Evolutionary conservation across 2,329 filamentous ascomycete species (phyloP), one percentile per base, ranked within the genome.

Genomic region (Hymenoscyphus linearis): DNA sequence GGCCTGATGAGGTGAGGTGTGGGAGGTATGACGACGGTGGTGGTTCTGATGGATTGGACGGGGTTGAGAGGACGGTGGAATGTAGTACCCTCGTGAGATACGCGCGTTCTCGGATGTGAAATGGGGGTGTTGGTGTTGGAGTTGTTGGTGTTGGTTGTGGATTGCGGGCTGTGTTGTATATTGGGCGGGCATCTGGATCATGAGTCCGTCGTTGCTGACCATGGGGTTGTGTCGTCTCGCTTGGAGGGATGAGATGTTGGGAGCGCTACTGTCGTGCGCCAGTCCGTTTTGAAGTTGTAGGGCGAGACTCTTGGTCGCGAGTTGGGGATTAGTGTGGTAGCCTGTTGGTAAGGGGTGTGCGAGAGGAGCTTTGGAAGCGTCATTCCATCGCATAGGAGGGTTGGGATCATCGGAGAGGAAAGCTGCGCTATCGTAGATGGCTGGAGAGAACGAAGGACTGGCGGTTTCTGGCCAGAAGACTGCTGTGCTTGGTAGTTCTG

Each of bases 251-350:
- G 60, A 63, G n/a, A 60, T 55, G 6, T 65, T 53, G 18, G 66
- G 63, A 37, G 68, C 68, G 44, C 57, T 60, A 9, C 18, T 52
- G 22, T 60, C 55, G 58, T 68, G 70, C 58, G 67, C 60, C 2
- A 71, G 53, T 50, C 67, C 65, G 52, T 71, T 71, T 47, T 72
- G 70, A 9, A 72, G 59, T 61, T 73, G 70, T 36, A 65, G 65
- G 13, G 69, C 66, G 18, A 72, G 66, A 31, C 61, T 66, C 53
- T 68, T 72, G 13, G 65, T 70, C 14, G 67, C 66, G 36, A 68
- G 66, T 59, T 68, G 67, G 1, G 70, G 59, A 31, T 68, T 69
- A 44, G 60, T 63, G 55, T 70, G 68, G 36, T 68, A 67, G 2
- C 57, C 58, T 9, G 59, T 65, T 9, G 71, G 68, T 22, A 65